Conservation (phyloP, 306 rosid genomes). For the Gleditsia sinensis region DNA sequence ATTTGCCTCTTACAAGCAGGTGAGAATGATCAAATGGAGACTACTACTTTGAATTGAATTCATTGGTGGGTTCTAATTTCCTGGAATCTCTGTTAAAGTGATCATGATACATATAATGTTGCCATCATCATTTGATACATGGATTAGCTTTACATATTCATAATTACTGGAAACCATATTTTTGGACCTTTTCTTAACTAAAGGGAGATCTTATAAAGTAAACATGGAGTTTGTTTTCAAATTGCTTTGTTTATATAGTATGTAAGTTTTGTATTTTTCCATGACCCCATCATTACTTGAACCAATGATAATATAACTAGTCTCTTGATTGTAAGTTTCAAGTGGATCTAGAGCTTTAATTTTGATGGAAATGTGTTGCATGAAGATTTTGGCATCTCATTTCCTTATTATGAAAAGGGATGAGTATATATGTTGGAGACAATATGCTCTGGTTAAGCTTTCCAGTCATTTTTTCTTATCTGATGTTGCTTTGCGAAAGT, state of each 20-base stretch:
- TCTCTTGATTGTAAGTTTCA: neutral
- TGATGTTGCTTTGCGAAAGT: slow-evolving; percentile 26
- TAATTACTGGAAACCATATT: slow-evolving; percentile 9
- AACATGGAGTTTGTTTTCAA: slow-evolving; percentile 8
- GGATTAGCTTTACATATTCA: slow-evolving; percentile 26
- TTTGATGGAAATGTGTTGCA: neutral
- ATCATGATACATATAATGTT: slow-evolving; percentile 48
- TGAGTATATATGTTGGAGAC: slow-evolving; percentile 22
- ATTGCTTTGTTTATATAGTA: neutral
- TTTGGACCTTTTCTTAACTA: slow-evolving; percentile 19
- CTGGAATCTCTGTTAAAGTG: slow-evolving; percentile 56
- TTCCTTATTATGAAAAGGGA: slow-evolving; percentile 4
- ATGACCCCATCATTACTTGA: neutral
- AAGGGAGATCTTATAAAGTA: slow-evolving; percentile 15
- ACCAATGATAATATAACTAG: neutral
- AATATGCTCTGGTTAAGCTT: slow-evolving; percentile 7
- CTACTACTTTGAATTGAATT: slow-evolving; percentile 95
- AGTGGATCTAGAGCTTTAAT: neutral
- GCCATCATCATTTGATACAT: slow-evolving; percentile 27
- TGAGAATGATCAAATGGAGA: slow-evolving; percentile 99
- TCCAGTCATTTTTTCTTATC: slow-evolving; percentile 13
- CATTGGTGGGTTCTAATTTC: slow-evolving; percentile 96
- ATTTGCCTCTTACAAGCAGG: slow-evolving; percentile 92
- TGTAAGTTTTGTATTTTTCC: neutral
- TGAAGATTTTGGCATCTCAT: slow-evolving; percentile 20